phyloP scores from a whole-genome alignment of 1,284 basidiomycete genomes.

The Porodaedalea pini region DNA sequence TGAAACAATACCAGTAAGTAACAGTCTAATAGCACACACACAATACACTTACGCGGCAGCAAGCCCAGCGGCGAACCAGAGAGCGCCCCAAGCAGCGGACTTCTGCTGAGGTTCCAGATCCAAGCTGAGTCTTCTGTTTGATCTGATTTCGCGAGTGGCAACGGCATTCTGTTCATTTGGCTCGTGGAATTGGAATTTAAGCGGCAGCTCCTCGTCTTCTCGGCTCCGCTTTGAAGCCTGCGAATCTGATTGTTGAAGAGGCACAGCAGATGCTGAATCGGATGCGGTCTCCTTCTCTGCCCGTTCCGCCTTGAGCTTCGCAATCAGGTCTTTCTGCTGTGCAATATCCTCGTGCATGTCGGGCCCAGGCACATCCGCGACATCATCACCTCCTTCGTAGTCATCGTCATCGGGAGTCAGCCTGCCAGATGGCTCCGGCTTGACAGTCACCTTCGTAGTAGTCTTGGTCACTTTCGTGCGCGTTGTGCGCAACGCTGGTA shows the following conservation, averaged over 20 bases:
- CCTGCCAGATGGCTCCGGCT: constrained; percentile 32
- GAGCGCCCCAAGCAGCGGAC: constrained; percentile 69
- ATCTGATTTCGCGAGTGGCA: constrained; percentile 56
- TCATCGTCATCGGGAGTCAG: constrained; percentile 60
- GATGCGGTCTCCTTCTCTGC: constrained; percentile 30
- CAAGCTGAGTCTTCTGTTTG: constrained; percentile 57
- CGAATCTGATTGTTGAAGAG: constrained; percentile 17
- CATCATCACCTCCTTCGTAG: constrained; percentile 31
- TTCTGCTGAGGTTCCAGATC: constrained; percentile 59
- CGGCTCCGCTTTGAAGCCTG: constrained; percentile 42
- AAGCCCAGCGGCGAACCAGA: constrained; percentile 69
- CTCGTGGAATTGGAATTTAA: constrained; percentile 62
- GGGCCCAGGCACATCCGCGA: constrained; percentile 50
- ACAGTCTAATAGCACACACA: constrained; percentile 4
- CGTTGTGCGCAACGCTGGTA: neutral
- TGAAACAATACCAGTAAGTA: neutral
- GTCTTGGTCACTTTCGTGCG: constrained; percentile 11
- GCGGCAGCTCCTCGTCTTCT: constrained; percentile 49
- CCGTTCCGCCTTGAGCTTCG: constrained; percentile 56
- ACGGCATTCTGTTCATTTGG: constrained; percentile 40
- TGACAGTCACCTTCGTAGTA: constrained; percentile 13
- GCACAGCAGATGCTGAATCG: constrained; percentile 23
- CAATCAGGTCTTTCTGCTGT: constrained; percentile 70
- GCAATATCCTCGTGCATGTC: constrained; percentile 64
- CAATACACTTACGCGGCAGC: constrained; percentile 58